Evolutionary conservation across 352 stramenopile genomes (phyloP).

Genomic region (Stramenopiles sp.): DNA sequence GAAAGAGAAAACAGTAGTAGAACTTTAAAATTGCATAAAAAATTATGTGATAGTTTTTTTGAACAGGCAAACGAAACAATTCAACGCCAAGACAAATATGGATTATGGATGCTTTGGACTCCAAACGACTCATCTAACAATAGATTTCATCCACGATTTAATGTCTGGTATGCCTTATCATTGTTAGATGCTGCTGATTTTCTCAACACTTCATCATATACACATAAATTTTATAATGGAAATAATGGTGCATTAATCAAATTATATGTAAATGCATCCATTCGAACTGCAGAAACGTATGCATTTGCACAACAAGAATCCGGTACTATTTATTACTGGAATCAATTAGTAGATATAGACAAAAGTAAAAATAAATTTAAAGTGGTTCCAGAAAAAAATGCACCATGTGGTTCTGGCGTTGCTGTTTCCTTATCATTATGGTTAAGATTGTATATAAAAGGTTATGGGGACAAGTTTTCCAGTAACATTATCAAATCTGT

Average conservation of each 20-base stretch:
- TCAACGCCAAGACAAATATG: background rate
- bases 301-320: background rate
- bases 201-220: background rate
- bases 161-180: background rate
- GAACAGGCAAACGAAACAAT: background rate
- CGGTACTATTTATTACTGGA: constrained; percentile 1
- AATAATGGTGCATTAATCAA: background rate
- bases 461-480: background rate
- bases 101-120: background rate
- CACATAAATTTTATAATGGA: background rate
- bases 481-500: background rate
- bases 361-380: too few species aligned
- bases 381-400: background rate
- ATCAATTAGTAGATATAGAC: background rate
- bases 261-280: too few species aligned
- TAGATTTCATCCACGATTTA: background rate
- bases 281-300: background rate
- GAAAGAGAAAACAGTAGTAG: background rate
- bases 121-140: background rate
- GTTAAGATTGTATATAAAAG: background rate
- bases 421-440: background rate
- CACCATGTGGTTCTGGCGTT: background rate
- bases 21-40: too few species aligned
- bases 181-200: background rate
- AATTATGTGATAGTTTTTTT: background rate